Evolutionary conservation across 176 grass and related monocot species (phyloP), one percentile per base, ranked within the genome.

Genomic region (Triticum monococcum): DNA sequence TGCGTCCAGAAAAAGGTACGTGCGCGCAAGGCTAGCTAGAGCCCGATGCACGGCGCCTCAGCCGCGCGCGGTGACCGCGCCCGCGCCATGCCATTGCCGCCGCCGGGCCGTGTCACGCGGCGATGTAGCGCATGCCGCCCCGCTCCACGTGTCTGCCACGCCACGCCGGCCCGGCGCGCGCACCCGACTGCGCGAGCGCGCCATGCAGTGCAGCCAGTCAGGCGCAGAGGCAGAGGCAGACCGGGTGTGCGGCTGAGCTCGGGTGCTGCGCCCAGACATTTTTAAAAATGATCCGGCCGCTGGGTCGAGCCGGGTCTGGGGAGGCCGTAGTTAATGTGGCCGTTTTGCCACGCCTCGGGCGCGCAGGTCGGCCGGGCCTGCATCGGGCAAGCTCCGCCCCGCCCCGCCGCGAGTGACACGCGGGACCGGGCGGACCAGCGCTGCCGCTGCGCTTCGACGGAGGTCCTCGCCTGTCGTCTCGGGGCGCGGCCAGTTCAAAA

Each of bases 401-500:
- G 18, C 63, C 6, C 11, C 23, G 14, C 75, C 30, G 41, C 78
- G 48, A 60, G 80, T 81, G 75, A n/a, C 78, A 72, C 10, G 69
- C 79, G 60, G 56, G 80, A 3, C 76, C 72, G 43, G 43, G 3
- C 41, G 41, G 41, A 45, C 41, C 41, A 45, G 41, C 41, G 10
- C 41, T 45, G 61, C 13, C 64, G 28, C 26, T 24, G 11, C 14
- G 13, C 70, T 62, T 68, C 48, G 77, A 69, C 70, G 13, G 61
- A 48, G 50, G 31, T 64, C 74, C 84, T 79, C 60, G 59, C 86
- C 72, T 83, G 82, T 75, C 80, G 62, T 90, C 88, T 92, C 82
- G 88, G 54, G 13, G 11, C 25, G 32, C 35, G 48, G 35, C 84
- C 72, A 13, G 85, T 88, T 88, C 77, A 64, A 91, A 91, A 37